Base-by-base conservation (phyloP, 768 basidiomycete species). In the Russula sp. region DNA sequence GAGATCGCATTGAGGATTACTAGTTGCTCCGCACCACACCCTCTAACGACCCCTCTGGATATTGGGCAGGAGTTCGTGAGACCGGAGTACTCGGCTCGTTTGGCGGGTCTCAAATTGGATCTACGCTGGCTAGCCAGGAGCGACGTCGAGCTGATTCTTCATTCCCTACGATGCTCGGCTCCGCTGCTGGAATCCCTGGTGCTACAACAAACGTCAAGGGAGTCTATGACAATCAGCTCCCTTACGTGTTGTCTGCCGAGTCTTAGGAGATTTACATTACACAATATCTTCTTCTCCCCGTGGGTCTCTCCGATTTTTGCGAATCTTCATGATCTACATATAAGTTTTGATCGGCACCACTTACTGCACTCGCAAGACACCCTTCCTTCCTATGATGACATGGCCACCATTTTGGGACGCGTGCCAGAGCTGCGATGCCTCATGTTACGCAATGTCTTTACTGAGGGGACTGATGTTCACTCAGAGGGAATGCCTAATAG, bases 321-420 rank as follows among this genome's bases (percentile, higher is more conserved):
- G 34, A 50, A 48, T 37, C 54, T 61, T 14, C 47, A 55, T 27
- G 60, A 61, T 7, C 53, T 61, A 10, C 52, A 49, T 22, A 34
- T 62, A 16, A 3, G 31, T 35, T 56, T 62, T 18, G 54, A 50
- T 31, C 52, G 34, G 5, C 53, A 49, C n/a, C 55, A 35, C 22
- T 31, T 45, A 37, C 49, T 39, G 10, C 42, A 27, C 11, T 31
- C 35, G n/a, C 49, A 57, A 56, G 49, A 45, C 27, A 32, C 22
- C 20, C 50, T 27, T 13, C 34, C 44, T 49, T 39, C 56, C 4
- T 47, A 40, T 22, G 34, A 31, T 0, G 61, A 56, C 20, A 37
- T 62, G 4, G 13, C 32, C 22, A 57, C 31, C 34, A 51, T 62
- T 14, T 35, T 56, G 11, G 16, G 20, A 16, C 54, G 61, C 47